phyloP scores from a whole-genome alignment of 225 moss, liverwort and hornwort genomes.

The Bryum argenteum region DNA sequence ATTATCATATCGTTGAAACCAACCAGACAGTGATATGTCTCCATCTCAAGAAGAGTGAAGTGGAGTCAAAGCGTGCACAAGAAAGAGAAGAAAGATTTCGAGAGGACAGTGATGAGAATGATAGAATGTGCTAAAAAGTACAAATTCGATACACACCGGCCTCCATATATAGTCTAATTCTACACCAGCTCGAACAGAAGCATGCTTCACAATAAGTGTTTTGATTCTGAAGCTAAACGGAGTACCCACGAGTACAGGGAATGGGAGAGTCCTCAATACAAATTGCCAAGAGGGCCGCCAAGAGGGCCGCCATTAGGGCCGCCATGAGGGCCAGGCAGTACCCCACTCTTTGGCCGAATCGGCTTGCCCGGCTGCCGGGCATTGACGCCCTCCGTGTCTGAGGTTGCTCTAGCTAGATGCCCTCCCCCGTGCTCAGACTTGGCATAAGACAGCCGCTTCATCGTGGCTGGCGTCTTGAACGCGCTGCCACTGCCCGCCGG shows the following conservation, averaged over 20 bases:
- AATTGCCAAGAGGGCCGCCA: conserved; percentile 24
- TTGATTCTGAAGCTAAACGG: not conserved
- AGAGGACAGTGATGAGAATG: too few species aligned
- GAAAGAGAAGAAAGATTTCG: too few species aligned
- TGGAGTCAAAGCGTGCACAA: too few species aligned
- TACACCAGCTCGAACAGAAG: conserved; percentile 29
- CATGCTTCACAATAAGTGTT: conserved; percentile 1
- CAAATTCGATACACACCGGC: conserved; percentile 8
- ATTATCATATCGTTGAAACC: too few species aligned
- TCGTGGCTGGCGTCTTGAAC: conserved; percentile 52
- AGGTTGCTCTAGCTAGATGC: not conserved
- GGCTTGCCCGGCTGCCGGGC: conserved; percentile 32
- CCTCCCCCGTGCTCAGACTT: conserved; percentile 38
- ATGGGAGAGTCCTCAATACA: not conserved
- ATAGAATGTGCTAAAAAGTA: conserved; percentile 20
- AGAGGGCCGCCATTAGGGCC: too few species aligned
- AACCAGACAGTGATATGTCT: too few species aligned
- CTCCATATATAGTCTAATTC: not conserved
- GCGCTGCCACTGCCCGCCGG: conserved; percentile 40
- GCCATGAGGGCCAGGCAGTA: conserved; percentile 32
- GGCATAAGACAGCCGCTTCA: conserved; percentile 68
- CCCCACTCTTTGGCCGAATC: conserved; percentile 41
- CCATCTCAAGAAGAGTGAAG: too few species aligned
- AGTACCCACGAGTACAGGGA: not conserved
- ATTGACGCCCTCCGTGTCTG: conserved; percentile 24